phyloP scores from a whole-genome alignment of 108 stramenopile genomes.

The Mayamaea pseudoterrestris region DNA sequence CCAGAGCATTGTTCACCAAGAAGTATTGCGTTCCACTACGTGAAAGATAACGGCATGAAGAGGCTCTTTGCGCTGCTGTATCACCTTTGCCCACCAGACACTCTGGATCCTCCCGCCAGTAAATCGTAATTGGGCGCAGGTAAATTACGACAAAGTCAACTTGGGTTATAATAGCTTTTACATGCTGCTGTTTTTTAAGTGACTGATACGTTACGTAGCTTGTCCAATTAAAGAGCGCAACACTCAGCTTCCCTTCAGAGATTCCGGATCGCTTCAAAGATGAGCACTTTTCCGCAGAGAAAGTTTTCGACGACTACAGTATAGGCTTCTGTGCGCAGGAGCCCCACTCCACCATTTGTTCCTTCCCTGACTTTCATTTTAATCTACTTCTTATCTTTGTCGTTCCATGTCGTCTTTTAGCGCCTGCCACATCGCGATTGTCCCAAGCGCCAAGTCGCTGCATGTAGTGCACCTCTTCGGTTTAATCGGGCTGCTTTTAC shows the following conservation, averaged over 20 bases:
- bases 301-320: too few species aligned
- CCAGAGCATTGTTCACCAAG: constrained; percentile 79
- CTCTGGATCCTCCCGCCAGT: too few species aligned
- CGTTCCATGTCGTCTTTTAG: constrained; percentile 33
- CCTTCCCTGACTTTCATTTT: not conserved
- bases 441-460: constrained; percentile 63
- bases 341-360: not conserved
- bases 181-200: too few species aligned
- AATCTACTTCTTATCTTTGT: constrained; percentile 22
- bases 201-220: too few species aligned
- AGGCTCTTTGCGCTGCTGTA: constrained; percentile 70
- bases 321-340: too few species aligned
- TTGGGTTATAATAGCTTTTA: too few species aligned
- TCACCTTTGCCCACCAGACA: constrained; percentile 29
- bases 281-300: too few species aligned
- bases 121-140: too few species aligned
- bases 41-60: constrained; percentile 66
- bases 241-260: too few species aligned
- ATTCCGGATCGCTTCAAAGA: too few species aligned
- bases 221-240: too few species aligned
- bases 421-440: constrained; percentile 28
- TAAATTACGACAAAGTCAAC: too few species aligned
- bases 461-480: constrained; percentile 73
- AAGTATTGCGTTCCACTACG: constrained; percentile 90
- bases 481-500: constrained; percentile 35